phyloP scores from a whole-genome alignment of 106 monocot genomes.

The Allium cepa region DNA sequence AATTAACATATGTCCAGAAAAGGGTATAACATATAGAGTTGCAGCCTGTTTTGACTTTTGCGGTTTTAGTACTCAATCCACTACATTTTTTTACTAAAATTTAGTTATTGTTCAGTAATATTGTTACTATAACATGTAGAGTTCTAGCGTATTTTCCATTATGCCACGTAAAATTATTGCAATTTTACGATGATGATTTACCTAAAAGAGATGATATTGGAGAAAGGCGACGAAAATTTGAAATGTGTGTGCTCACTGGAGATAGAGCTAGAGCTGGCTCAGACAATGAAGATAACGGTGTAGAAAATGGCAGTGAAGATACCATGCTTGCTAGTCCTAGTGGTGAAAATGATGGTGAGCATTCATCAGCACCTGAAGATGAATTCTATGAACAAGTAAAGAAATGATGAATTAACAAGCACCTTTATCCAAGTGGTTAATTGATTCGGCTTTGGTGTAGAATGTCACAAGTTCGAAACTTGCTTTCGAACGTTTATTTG shows the following conservation, averaged over 20 bases:
- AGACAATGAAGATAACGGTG: conserved; percentile 15
- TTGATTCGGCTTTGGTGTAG: no score
- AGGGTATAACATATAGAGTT: no score
- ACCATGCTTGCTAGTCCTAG: conserved; percentile 10
- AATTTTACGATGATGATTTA: conserved; percentile 73
- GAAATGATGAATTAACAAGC: conserved; percentile 27
- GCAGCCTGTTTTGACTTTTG: no score
- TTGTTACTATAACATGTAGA: no score
- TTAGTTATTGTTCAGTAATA: no score
- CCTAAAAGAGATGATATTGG: conserved; percentile 86
- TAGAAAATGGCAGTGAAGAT: conserved; percentile 7
- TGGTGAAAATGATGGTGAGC: conserved; percentile 13
- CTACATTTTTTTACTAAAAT: no score
- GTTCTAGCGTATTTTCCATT: no score
- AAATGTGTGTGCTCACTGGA: conserved; percentile 63
- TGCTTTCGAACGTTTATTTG: no score
- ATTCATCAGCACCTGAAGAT: conserved; percentile 50
- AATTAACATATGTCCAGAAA: no score
- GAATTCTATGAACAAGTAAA: conserved; percentile 78
- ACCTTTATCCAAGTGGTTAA: no score
- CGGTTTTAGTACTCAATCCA: no score
- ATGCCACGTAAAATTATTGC: background rate
- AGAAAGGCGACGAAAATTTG: conserved; percentile 78
- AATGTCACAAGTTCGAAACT: no score
- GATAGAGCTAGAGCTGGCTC: conserved; percentile 28